Base-by-base conservation (phyloP, 2,329 filamentous ascomycete species). In the Shiraia sp. region DNA sequence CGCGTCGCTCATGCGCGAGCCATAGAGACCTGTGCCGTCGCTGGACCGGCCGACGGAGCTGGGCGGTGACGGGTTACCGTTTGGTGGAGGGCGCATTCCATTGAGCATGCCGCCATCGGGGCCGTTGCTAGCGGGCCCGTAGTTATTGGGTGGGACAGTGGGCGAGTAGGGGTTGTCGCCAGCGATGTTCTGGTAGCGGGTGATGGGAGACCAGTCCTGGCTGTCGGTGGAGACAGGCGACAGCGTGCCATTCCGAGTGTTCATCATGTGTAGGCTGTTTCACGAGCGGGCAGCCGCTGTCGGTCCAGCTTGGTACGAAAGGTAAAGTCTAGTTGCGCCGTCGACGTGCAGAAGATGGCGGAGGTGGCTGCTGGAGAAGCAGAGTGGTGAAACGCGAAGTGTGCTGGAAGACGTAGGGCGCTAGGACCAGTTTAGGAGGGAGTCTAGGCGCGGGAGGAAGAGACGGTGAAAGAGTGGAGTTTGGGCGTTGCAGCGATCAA, bases 11-110 rank as follows among this genome's bases (percentile, higher is more conserved):
- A 76, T 51, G 51, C 64, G 67, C 28, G 63, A 52, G 35, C 69
- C 85, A 49, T 76, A 90, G 49, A 86, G 69, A 45, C 81, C 81
- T 28, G 86, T 88, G 42, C 88, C 90, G 65, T 87, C 85, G 69
- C 90, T 96, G 36, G 89, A 95, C 51, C 88, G 81, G 49, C 87
- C 89, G 55, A 96, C 79, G 4, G 92, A 97, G 52, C 86, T 89
- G 17, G 93, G 92, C 40, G 92, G 91, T 36, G 92, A 96, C 37
- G 92, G 81, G 60, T 81, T 81, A 54, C 72, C 72, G 45, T 71
- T 71, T 50, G 29, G 51, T 49, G 55, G 62, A 59, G 68, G 71
- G 58, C 65, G 63, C 68, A 73, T 71, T 74, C 81, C 72, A 75
- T 78, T 69, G 76, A 79, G 83, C 59, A 74, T 69, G 52, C 61